Evolutionary conservation across 2,329 filamentous ascomycete species (phyloP), one percentile per base, ranked within the genome.

Genomic region (Sodiomyces alkalinus): DNA sequence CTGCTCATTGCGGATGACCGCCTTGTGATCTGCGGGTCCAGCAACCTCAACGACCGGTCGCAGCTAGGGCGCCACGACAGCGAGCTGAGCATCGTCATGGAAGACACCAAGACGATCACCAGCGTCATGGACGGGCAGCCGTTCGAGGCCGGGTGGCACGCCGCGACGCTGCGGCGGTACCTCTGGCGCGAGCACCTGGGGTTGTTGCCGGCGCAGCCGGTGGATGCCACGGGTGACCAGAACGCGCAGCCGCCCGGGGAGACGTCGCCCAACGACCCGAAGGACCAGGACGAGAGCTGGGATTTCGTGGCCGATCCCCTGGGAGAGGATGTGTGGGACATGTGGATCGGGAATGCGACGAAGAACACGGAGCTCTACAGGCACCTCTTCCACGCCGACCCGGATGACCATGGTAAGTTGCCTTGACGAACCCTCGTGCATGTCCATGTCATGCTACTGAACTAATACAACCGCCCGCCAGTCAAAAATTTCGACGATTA

Each of bases 151-250:
- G 77, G 80, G n/a, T 74, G 75, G 34, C 85, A 90, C 44, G 86
- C 83, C 0, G 68, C 80, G 3, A 85, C 81, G 1, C 63, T 94
- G 4, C 68, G 86, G 25, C 69, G 81, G 12, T 81, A 80, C 41
- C 66, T 94, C 6, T 92, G 83, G 80, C 74, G 85, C 24, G 87
- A 94, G 53, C 87, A 96, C 48, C 59, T 94, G 9, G 87, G 87
- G 1, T 62, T 94, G 4, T 53, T 94, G 3, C 73, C 68, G 4
- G 67, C 80, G 0, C 83, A 94, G 47, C 60, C 74, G 12, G 62
- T 77, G 33, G 68, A 83, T 40, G 78, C 68, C 2, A 56, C 52
- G 5, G 52, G 74, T 4, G 79, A 87, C 37, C 62, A 69, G 18
- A 86, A 86, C 41, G 79, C 80, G 0, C 72, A 75, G 42, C 80